These are phyloP conservation scores for Solanum hybrid DNA, from an alignment of 305 asterid species.

Conservation along the genomic window DNA sequence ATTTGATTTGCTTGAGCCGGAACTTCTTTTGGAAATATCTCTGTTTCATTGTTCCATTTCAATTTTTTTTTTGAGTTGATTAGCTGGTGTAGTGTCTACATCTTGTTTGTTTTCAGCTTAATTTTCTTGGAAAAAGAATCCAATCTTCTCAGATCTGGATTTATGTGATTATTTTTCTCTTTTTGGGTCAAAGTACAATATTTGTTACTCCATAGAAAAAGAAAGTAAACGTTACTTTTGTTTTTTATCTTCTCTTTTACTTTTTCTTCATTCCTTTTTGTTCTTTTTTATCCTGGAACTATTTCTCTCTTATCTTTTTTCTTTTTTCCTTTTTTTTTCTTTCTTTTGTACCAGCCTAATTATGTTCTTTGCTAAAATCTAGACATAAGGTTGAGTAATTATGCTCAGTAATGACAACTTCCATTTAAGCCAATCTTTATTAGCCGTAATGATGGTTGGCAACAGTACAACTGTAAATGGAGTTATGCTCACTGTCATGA, in stretches of 20 bases:
- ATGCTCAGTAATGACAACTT: neutral
- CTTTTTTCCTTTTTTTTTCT: no score
- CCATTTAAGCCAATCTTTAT: neutral
- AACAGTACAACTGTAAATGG: neutral
- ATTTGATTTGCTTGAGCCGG: neutral
- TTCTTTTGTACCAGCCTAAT: neutral
- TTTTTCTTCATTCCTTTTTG: constrained; percentile 6
- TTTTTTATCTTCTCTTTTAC: constrained; percentile 17
- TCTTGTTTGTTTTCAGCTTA: neutral
- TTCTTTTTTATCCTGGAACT: constrained; percentile 9
- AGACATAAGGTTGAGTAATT: neutral
- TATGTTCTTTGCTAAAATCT: neutral
- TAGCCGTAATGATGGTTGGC: neutral
- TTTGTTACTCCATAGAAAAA: constrained; percentile 33
- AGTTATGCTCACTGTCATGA: neutral
- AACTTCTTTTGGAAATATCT: neutral
- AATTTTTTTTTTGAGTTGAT: neutral
- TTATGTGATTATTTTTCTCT: constrained; percentile 6
- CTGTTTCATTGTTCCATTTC: neutral
- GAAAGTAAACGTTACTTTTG: constrained; percentile 36
- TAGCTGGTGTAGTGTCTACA: neutral
- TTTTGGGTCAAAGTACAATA: constrained; percentile 9
- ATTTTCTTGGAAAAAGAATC: constrained; percentile 15
- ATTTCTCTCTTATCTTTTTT: constrained; percentile 6
- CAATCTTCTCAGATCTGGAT: constrained; percentile 42